Conservation (phyloP, 2,329 filamentous ascomycete genomes). For the Botryotinia calthae region DNA sequence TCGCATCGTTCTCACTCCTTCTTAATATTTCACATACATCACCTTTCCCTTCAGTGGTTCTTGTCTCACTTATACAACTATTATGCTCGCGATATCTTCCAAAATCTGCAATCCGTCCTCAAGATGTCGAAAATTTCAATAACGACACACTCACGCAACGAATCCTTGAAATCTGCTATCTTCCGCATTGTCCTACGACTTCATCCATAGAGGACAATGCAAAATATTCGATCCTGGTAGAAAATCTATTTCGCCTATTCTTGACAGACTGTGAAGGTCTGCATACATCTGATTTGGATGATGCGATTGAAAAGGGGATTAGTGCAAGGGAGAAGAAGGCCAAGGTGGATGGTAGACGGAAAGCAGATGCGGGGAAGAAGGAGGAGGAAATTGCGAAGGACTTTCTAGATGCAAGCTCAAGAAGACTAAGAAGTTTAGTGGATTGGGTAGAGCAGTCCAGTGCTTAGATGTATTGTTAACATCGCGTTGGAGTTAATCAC, state of each 20-base stretch:
- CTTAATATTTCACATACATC: slow-evolving; percentile 42
- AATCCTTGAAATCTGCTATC: slow-evolving; percentile 51
- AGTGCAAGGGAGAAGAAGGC: slow-evolving; percentile 47
- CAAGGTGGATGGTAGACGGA: slow-evolving; percentile 43
- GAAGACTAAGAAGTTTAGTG: slow-evolving; percentile 37
- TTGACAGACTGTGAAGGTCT: slow-evolving; percentile 37
- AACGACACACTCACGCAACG: slow-evolving; percentile 47
- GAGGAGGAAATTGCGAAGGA: slow-evolving; percentile 30
- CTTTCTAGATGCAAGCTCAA: slow-evolving; percentile 36
- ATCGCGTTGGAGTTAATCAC: neutral
- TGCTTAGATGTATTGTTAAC: neutral
- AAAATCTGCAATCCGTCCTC: slow-evolving; percentile 41
- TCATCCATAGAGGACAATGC: slow-evolving; percentile 52
- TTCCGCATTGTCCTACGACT: slow-evolving; percentile 53
- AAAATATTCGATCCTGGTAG: slow-evolving; percentile 55
- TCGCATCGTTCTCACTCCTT: slow-evolving; percentile 42
- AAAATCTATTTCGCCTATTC: slow-evolving; percentile 51
- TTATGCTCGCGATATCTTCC: slow-evolving; percentile 49
- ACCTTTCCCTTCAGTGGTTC: slow-evolving; percentile 41
- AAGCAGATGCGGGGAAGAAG: slow-evolving; percentile 39
- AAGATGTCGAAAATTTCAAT: slow-evolving; percentile 21
- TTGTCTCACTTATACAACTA: slow-evolving; percentile 51
- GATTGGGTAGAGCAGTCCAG: slow-evolving; percentile 25
- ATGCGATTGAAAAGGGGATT: slow-evolving; percentile 53
- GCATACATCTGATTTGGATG: slow-evolving; percentile 39